Percentiles rank a stretch among this genome's conserved stretches.
phyloP scores from a whole-genome alignment of 352 stramenopile species.

The Pythium brachiatum region DNA sequence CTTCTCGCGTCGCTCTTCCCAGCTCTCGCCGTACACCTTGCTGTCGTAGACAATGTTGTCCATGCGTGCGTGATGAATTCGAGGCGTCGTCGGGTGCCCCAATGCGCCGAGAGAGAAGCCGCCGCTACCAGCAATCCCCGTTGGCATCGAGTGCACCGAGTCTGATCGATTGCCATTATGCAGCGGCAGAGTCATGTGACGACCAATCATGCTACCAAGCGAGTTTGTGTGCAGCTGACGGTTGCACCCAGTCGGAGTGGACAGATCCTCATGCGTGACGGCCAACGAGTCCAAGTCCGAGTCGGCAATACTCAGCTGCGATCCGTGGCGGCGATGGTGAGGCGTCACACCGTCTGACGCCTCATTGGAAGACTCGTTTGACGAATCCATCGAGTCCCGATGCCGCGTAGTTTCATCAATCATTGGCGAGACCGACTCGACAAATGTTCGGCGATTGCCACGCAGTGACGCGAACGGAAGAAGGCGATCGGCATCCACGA shows the following conservation, averaged over 20 bases:
- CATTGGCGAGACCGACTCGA: conserved; percentile 42
- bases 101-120: conserved; percentile 17
- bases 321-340: conserved; percentile 25
- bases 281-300: conserved; percentile 19
- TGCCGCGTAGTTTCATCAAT: conserved; percentile 28
- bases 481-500: conserved; percentile 33
- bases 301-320: conserved; percentile 23
- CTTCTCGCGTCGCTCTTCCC: conserved; percentile 54
- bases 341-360: conserved; percentile 17
- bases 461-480: conserved; percentile 52
- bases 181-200: conserved; percentile 30
- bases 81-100: conserved; percentile 7
- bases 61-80: conserved; percentile 25
- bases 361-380: conserved; percentile 19
- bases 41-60: conserved; percentile 79
- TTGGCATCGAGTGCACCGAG: conserved; percentile 20
- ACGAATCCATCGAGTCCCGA: conserved; percentile 34
- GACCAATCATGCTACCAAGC: conserved; percentile 9
- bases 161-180: conserved; percentile 10
- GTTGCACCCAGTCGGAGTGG: conserved; percentile 10
- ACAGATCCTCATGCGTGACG: conserved; percentile 10
- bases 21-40: conserved; percentile 77
- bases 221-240: conserved; percentile 8
- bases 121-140: background rate
- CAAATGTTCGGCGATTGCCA: conserved; percentile 52